Base-by-base conservation (phyloP, 1,139 yeast genomes). In the Saccharomyces hybrid region DNA sequence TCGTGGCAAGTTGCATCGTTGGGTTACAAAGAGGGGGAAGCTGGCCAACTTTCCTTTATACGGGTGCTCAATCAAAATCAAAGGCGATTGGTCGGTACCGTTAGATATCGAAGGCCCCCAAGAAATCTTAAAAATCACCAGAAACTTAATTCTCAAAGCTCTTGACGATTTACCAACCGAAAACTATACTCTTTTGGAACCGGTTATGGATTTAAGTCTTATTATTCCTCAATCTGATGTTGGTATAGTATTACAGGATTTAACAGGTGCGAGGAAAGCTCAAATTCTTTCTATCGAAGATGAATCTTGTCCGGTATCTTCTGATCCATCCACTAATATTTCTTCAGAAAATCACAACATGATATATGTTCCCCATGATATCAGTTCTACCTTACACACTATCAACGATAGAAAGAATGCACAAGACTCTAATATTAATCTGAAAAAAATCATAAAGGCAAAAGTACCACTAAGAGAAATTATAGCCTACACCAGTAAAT, bases 211-310 rank as follows among this genome's bases (percentile, higher is more conserved):
- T 47, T 84, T 89, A 4, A 76, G 76, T n/a, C 83, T 93, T 0
- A 79, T 78, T 52, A 86, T 85, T 1, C 77, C 78, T 53, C 86
- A 89, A 24, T 86, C 81, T 57, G 87, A 85, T 56, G 72, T 93
- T 62, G 99, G 99, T 19, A 78, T 78, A 48, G 95, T 93, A 0
- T 81, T 88, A 41, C 95, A 89, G 63, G 99, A 93, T 72, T 75
- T 78, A 67, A 84, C 80, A 58, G 86, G 82, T 63, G 85, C 77
- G 1, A 74, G 90, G 50, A 83, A 85, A 52, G 98, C 96, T 0
- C 76, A 75, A 1, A 88, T 93, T 50, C 62, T 74, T 7, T 75
- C 83, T 4, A 82, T 86, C 49, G 87, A 83, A 53, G 89, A 84
- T 56, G 83, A 80, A 55, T 63, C 53, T 34, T 16, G 44, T 5